Base-by-base conservation (phyloP, 352 stramenopile species). In the Pythium monospermum region DNA sequence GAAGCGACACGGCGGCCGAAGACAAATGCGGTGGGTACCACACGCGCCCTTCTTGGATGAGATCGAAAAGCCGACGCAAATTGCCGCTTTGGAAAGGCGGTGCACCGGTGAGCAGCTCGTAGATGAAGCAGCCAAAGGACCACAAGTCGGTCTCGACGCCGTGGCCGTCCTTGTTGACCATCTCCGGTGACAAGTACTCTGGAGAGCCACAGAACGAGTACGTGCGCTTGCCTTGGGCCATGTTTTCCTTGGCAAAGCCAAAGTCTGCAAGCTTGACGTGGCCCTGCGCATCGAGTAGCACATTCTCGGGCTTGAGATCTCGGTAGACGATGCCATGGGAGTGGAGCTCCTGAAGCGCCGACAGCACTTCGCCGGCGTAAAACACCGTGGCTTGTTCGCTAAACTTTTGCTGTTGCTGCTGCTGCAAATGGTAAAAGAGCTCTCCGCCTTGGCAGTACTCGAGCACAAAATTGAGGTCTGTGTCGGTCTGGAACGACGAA, bases 51-150 rank as follows among this genome's bases (percentile, higher is more conserved):
- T 76, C 42, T 39, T 73, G 50, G 60, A 93, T 93, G 26, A 71
- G 54, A 44, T 69, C 59, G 49, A 90, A 93, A 27, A 93, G 71
- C 10, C 68, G 65, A 22, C 41, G 40, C 57, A 89, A 68, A 59
- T 85, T 77, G 46, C 69, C 61, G 57, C 71, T 71, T 57, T 87
- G 75, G 57, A 93, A 93, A 26, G 82, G 82, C 22, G 82, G 82
- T 4, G 67, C 58, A 32, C 82, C 82, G 11, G 80, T 87, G 12
- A 89, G 62, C 19, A 93, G 64, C 52, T 93, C 82, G 57, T 85
- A 93, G 48, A 73, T 71, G 52, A 93, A 90, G 75, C 82, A 93
- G 54, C 82, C 82, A 45, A 90, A 91, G 6, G 82, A 91, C 82
- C 82, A 93, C 71, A 93, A 85, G 64, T 93, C 82, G 5, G 82